A percentile compares a stretch with the other conserved stretches of the same genome.
Conservation (phyloP, 1,284 basidiomycete genomes). For the Athelia sp. region DNA sequence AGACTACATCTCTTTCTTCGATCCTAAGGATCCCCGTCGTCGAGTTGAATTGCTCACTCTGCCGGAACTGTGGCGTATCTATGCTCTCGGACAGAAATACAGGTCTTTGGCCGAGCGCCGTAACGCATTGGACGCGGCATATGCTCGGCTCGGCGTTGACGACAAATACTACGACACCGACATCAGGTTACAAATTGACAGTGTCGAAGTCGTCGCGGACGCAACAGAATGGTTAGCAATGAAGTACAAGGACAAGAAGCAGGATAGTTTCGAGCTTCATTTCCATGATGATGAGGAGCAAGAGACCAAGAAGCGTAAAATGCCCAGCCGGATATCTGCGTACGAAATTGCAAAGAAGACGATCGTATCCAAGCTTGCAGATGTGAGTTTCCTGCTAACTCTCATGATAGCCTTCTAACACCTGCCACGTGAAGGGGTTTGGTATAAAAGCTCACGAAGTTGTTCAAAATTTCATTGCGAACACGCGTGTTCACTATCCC, state of each 20-base stretch:
- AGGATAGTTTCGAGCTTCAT: slow-evolving; percentile 53
- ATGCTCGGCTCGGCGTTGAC: slow-evolving; percentile 54
- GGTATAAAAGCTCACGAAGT: slow-evolving; percentile 78
- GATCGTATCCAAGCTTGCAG: slow-evolving; percentile 68
- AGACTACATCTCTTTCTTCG: slow-evolving; percentile 83
- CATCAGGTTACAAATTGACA: slow-evolving; percentile 59
- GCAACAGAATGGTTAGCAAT: slow-evolving; percentile 88
- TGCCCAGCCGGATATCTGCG: slow-evolving; percentile 80
- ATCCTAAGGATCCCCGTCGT: slow-evolving; percentile 47
- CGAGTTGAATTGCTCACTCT: slow-evolving; percentile 69
- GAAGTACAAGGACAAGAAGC: slow-evolving; percentile 78
- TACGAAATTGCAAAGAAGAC: slow-evolving; percentile 86
- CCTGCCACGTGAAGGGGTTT: slow-evolving; percentile 50
- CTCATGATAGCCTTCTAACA: slow-evolving; percentile 6
- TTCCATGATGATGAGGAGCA: slow-evolving; percentile 62
- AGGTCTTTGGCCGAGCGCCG: slow-evolving; percentile 78
- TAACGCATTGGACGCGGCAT: slow-evolving; percentile 58
- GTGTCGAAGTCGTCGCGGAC: slow-evolving; percentile 89
- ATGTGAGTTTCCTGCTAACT: slow-evolving; percentile 39
- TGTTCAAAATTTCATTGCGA: slow-evolving; percentile 71
- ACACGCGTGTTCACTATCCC: slow-evolving; percentile 59
- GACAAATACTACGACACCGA: slow-evolving; percentile 74
- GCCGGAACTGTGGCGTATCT: slow-evolving; percentile 86
- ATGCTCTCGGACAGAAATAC: slow-evolving; percentile 81
- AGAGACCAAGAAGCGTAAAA: slow-evolving; percentile 67